Conservation (phyloP, 352 stramenopile species). For the Pythium angustatum region DNA sequence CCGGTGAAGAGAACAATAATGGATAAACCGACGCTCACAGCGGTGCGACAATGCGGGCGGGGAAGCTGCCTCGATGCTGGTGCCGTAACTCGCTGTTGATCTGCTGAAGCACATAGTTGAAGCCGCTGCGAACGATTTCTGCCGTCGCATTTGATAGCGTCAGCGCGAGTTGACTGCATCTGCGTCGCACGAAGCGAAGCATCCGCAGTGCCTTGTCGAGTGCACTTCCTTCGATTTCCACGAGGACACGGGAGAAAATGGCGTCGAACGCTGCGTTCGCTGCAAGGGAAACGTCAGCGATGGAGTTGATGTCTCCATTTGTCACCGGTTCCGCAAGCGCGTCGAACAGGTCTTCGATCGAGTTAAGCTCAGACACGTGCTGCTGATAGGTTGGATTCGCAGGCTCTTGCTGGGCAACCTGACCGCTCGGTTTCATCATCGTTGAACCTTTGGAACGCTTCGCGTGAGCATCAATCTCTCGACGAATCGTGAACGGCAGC, state of each 20-base stretch:
- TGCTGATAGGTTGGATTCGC: neutral
- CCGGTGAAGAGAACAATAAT: neutral
- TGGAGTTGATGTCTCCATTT: conserved; percentile 5
- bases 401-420: neutral
- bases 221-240: conserved; percentile 62
- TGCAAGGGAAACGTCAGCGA: neutral
- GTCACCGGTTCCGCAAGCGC: conserved; percentile 28
- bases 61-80: conserved; percentile 54
- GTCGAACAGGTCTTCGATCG: conserved; percentile 56
- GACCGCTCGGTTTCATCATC: neutral
- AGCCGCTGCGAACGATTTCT: conserved; percentile 30
- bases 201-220: conserved; percentile 65
- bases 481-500: conserved; percentile 62
- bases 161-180: conserved; percentile 33
- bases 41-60: conserved; percentile 39
- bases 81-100: conserved; percentile 55
- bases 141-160: neutral
- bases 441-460: conserved; percentile 42
- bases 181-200: conserved; percentile 71
- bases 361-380: conserved; percentile 26
- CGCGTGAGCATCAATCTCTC: conserved; percentile 66
- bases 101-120: conserved; percentile 65
- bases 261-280: conserved; percentile 51
- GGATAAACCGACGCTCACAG: conserved; percentile 27
- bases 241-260: conserved; percentile 71